A percentile compares a stretch with the other conserved stretches of the same genome.
Conservation (phyloP, 331 rosid species). For the Rosa hybrid region DNA sequence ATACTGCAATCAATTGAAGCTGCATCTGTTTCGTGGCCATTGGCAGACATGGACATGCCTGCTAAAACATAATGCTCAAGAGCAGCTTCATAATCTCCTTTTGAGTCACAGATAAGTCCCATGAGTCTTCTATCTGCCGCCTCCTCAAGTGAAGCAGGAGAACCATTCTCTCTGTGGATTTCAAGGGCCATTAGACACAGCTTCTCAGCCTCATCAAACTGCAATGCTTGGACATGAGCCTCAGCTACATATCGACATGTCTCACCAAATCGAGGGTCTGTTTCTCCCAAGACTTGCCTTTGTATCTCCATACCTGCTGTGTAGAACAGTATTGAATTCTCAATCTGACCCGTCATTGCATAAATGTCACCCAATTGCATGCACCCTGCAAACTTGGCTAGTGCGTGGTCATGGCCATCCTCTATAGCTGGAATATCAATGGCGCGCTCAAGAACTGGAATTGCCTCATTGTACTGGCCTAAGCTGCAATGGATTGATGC, state of each 20-base stretch:
- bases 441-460: constrained; percentile 81
- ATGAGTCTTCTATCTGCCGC: constrained; percentile 83
- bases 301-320: constrained; percentile 85
- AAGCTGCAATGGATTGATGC: constrained; percentile 74
- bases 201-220: constrained; percentile 81
- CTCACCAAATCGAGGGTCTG: constrained; percentile 68
- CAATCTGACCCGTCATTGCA: constrained; percentile 89
- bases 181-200: constrained; percentile 76
- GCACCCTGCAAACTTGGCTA: constrained; percentile 93
- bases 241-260: constrained; percentile 87
- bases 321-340: constrained; percentile 77
- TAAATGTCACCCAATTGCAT: constrained; percentile 90
- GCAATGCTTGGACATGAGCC: constrained; percentile 88
- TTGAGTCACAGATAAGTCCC: constrained; percentile 87
- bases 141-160: constrained; percentile 76
- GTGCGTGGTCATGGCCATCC: constrained; percentile 71
- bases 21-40: constrained; percentile 56
- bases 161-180: constrained; percentile 62
- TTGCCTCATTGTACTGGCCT: constrained; percentile 64
- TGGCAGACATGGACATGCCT: constrained; percentile 79
- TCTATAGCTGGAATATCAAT: constrained; percentile 77
- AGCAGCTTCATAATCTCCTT: constrained; percentile 85
- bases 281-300: constrained; percentile 78
- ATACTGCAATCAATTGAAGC: constrained; percentile 81
- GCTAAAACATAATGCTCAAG: constrained; percentile 85